Evolutionary conservation across 345 rosid species (phyloP), one percentile per base, ranked within the genome.

Genomic region (Toxicodendron radicans): DNA sequence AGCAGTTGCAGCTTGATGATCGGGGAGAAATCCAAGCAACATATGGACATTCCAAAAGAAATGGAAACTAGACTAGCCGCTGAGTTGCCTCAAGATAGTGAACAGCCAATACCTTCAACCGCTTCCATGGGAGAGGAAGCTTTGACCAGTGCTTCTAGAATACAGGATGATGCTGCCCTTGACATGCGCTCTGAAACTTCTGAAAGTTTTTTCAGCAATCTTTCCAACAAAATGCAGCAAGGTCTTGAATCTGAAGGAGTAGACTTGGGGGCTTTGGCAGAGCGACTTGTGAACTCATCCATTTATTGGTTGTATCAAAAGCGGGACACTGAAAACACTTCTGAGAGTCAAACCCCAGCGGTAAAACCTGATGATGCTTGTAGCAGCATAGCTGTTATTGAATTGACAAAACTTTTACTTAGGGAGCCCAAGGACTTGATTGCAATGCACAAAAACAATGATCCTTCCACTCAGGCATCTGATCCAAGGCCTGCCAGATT

Each of bases 191-290:
- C 83, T 27, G 94, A 80, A 84, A 86, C 88, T 79, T 66, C 80
- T 23, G 93, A 90, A 68, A 75, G 64, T 81, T 90, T 93, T 82
- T 86, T 91, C 20, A 72, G 66, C 68, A 82, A 78, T 74, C 87
- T 91, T 68, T 84, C 92, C 7, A 72, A 77, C 53, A 93, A 87
- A 84, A 87, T 90, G 70, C 76, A 85, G 70, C 89, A 85, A 80
- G 99, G 97, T 69, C 81, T 93, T 57, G 92, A 87, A 79, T 85
- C 87, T 69, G 92, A 90, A 76, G 93, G 84, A 78, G 87, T 90
- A 71, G 94, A 91, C 72, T 73, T 93, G 83, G 86, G 86, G 62
- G 80, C 95, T 58, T 82, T 95, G 72, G 99, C 98, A 5, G 90
- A 84, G 80, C 79, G 97, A 61, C 91, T 95, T 68, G 98, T 93